Conservation (phyloP, 192 early-diverging fungal species). For the Chytriomyces confervae region DNA sequence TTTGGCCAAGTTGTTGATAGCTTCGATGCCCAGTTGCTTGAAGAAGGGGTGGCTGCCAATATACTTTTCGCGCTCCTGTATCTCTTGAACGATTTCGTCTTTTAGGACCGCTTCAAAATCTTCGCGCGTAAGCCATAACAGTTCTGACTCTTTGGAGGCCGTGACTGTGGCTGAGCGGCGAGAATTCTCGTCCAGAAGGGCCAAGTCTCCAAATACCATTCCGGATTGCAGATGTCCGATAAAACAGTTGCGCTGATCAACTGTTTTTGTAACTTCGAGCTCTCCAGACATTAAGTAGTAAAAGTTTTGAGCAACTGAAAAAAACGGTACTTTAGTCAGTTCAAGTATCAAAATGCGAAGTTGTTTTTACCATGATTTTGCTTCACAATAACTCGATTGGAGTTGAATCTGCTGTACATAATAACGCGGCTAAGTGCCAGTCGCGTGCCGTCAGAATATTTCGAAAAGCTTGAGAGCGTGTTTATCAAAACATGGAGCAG, state of each 20-base stretch:
- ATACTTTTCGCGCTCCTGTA: constrained; percentile 7
- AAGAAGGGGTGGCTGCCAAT: constrained; percentile 15
- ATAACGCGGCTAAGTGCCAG: neutral
- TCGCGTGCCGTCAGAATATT: neutral
- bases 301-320: constrained; percentile 2
- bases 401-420: constrained; percentile 8
- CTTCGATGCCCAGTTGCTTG: neutral
- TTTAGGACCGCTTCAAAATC: constrained; percentile 22
- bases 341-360: neutral
- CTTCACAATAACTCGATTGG: constrained; percentile 11
- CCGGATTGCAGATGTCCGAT: neutral
- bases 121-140: constrained; percentile 21
- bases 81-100: constrained; percentile 13
- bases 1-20: neutral
- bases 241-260: neutral
- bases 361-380: neutral
- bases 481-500: neutral
- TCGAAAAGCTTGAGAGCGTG: constrained; percentile 9
- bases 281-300: constrained; percentile 27
- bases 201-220: constrained; percentile 10
- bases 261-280: constrained; percentile 13
- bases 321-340: neutral
- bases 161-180: constrained; percentile 4
- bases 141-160: constrained; percentile 16
- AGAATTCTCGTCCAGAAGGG: neutral